Conservation (phyloP, 2,329 filamentous ascomycete genomes). For the Cladosporium sp. region DNA sequence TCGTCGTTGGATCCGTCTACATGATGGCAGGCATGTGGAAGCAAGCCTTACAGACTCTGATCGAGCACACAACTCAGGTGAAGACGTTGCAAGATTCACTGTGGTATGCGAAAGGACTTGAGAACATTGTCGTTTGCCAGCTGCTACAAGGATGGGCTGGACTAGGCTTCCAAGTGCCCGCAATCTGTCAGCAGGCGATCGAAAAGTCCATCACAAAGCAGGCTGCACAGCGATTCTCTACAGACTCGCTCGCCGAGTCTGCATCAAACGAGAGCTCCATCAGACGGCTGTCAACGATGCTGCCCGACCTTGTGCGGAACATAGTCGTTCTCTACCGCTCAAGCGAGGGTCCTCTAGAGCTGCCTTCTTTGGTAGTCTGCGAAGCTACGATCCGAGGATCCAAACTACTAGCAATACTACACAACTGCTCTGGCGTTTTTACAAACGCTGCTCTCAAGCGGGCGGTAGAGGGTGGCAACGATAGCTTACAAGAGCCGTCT, state of each 20-base stretch:
- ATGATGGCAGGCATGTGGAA: conserved; percentile 87
- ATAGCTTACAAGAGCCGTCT: not conserved
- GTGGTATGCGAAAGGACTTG: conserved; percentile 96
- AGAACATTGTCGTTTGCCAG: conserved; percentile 80
- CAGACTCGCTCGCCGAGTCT: conserved; percentile 8
- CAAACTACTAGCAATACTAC: conserved; percentile 67
- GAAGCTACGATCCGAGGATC: conserved; percentile 74
- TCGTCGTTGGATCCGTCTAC: conserved; percentile 82
- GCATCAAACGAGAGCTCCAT: conserved; percentile 35
- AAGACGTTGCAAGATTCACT: conserved; percentile 83
- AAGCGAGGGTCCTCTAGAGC: conserved; percentile 62
- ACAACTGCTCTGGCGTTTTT: conserved; percentile 64
- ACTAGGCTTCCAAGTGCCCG: conserved; percentile 72
- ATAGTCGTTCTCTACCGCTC: conserved; percentile 73
- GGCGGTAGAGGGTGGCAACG: conserved; percentile 35
- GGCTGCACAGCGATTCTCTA: conserved; percentile 26
- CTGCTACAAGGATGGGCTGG: conserved; percentile 82
- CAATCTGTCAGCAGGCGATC: conserved; percentile 34
- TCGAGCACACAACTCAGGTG: conserved; percentile 75
- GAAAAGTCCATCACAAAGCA: conserved; percentile 30
- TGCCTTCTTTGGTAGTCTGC: conserved; percentile 67
- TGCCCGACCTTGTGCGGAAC: conserved; percentile 74
- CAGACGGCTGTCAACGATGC: conserved; percentile 55
- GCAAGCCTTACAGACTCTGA: conserved; percentile 80
- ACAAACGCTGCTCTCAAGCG: conserved; percentile 57